These are phyloP conservation scores for Westerdykella ornata DNA, from an alignment of 2,329 filamentous ascomycete genomes.

Conservation along the genomic window DNA sequence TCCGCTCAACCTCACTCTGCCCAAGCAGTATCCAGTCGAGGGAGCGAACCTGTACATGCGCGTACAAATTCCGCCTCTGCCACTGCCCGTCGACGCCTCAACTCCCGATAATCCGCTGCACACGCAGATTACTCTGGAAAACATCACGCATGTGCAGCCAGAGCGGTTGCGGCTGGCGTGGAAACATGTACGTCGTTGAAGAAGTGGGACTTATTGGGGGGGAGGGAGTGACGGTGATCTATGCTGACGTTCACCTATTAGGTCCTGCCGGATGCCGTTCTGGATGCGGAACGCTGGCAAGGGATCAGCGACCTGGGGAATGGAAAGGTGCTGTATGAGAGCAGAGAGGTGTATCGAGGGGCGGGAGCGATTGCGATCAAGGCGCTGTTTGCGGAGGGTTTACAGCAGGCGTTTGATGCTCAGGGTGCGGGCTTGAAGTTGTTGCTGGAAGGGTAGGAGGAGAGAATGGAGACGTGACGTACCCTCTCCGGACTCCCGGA, in stretches of 20 bases:
- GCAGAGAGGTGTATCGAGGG: slow-evolving; percentile 24
- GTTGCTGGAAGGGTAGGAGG: slow-evolving; percentile 10
- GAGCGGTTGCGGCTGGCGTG: slow-evolving; percentile 22
- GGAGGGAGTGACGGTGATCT: neutral
- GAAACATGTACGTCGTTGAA: slow-evolving; percentile 6
- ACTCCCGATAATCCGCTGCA: slow-evolving; percentile 21
- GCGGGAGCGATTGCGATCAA: slow-evolving; percentile 12
- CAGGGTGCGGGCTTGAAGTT: slow-evolving; percentile 25
- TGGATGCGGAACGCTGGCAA: slow-evolving; percentile 24
- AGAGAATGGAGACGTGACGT: neutral
- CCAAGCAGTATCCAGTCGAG: slow-evolving; percentile 21
- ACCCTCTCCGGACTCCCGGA: too few relatives aligned
- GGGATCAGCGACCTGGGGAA: slow-evolving; percentile 19
- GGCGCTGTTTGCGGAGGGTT: slow-evolving; percentile 8
- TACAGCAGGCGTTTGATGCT: slow-evolving; percentile 23
- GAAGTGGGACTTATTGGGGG: neutral
- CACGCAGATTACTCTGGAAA: slow-evolving; percentile 22
- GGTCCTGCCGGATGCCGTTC: slow-evolving; percentile 2
- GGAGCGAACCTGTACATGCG: slow-evolving; percentile 18
- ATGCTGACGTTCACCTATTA: neutral
- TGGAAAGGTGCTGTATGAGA: slow-evolving; percentile 27
- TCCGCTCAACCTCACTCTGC: slow-evolving; percentile 15
- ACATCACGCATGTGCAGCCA: slow-evolving; percentile 25
- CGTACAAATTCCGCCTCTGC: slow-evolving; percentile 26
- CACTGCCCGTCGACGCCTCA: slow-evolving; percentile 20